Percentiles rank a stretch among this genome's conserved stretches.
phyloP scores from a whole-genome alignment of 2,329 filamentous ascomycete species.

The Laburnicola sp. region DNA sequence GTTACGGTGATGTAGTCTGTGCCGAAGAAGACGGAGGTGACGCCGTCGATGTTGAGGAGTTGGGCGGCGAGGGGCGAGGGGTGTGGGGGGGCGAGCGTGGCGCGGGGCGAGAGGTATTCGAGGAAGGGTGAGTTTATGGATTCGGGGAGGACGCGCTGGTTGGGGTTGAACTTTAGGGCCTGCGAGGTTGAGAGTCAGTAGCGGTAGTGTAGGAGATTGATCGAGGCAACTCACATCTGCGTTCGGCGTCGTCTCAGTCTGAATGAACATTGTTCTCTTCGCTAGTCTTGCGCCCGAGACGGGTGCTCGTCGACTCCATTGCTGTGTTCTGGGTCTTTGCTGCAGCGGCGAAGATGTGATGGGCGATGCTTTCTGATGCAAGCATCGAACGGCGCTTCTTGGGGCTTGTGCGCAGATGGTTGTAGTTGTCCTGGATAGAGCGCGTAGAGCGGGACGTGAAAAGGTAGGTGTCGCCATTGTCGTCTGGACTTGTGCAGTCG shows the following conservation, averaged over 20 bases:
- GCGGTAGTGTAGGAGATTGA: not conserved
- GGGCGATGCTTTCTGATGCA: slow-evolving; percentile 40
- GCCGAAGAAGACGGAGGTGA: slow-evolving; percentile 94
- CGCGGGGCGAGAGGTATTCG: slow-evolving; percentile 87
- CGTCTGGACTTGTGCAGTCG: not conserved
- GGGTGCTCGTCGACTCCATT: slow-evolving; percentile 25
- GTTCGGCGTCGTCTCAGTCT: slow-evolving; percentile 94
- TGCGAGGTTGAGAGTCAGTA: slow-evolving; percentile 16
- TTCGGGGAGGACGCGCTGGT: slow-evolving; percentile 80
- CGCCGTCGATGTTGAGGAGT: slow-evolving; percentile 89
- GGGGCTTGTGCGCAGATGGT: slow-evolving; percentile 26
- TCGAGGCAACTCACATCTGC: slow-evolving; percentile 63
- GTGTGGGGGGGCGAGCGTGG: slow-evolving; percentile 84
- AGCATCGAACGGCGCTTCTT: slow-evolving; percentile 39
- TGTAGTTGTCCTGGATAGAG: slow-evolving; percentile 28
- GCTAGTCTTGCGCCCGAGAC: slow-evolving; percentile 18
- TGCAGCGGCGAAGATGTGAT: slow-evolving; percentile 37
- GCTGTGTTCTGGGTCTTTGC: slow-evolving; percentile 34
- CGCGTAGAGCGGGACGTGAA: slow-evolving; percentile 35
- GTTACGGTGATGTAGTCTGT: slow-evolving; percentile 96
- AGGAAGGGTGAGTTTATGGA: slow-evolving; percentile 74
- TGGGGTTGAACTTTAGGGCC: slow-evolving; percentile 92
- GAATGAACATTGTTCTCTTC: slow-evolving; percentile 87
- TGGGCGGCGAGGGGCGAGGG: slow-evolving; percentile 89
- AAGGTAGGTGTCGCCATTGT: slow-evolving; percentile 35